These are phyloP conservation scores for Somion occarium DNA, from an alignment of 1,284 basidiomycete genomes.

Conservation along the genomic window DNA sequence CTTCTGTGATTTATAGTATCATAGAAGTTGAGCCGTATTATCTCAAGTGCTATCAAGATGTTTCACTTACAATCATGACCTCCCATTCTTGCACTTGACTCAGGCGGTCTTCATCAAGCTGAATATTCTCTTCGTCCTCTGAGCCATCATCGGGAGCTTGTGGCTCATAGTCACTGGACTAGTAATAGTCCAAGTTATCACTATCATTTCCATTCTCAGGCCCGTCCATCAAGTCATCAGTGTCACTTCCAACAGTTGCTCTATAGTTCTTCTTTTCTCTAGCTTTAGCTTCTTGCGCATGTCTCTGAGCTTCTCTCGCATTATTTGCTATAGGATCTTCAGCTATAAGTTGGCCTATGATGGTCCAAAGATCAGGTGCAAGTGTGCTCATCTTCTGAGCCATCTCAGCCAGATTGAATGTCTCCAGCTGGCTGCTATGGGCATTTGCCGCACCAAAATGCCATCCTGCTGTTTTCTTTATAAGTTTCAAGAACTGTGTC, in stretches of 20 bases:
- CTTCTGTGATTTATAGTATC: neutral
- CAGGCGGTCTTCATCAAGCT: too few relatives aligned
- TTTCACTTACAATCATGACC: neutral
- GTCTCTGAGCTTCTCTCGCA: neutral
- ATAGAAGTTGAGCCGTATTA: neutral
- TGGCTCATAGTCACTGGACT: too few relatives aligned
- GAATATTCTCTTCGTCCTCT: neutral
- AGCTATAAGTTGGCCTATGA: neutral
- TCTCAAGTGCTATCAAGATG: neutral
- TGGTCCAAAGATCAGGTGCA: neutral
- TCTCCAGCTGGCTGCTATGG: neutral
- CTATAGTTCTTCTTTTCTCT: neutral
- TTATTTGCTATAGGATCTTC: neutral
- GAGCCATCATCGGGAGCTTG: too few relatives aligned
- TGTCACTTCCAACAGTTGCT: neutral
- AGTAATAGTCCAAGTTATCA: too few relatives aligned
- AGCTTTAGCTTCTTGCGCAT: neutral
- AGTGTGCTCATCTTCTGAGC: neutral
- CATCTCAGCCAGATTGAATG: neutral
- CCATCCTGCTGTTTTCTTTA: neutral
- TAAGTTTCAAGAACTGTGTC: neutral
- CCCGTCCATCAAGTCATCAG: neutral
- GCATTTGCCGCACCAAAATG: neutral
- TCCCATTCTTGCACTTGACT: neutral
- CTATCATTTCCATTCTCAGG: neutral